Evolutionary conservation across 768 basidiomycete species (phyloP), one percentile per base, ranked within the genome.

Genomic region (Nevesoporus exiguus): DNA sequence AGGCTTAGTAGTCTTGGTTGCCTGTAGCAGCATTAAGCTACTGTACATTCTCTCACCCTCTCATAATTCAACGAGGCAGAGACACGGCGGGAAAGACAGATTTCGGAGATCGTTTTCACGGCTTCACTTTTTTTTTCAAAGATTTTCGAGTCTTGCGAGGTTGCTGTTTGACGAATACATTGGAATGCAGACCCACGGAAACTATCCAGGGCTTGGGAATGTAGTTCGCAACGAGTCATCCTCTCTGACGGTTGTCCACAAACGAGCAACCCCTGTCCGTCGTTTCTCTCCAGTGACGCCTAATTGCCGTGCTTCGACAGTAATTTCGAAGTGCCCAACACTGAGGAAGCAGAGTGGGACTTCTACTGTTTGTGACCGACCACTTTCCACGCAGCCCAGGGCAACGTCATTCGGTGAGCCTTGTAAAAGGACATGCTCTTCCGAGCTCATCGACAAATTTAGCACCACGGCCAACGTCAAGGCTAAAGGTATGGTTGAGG

Each of bases 321-420:
- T 61, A 19, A 83, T 61, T 51, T 77, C 75, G 55, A 90, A 93
- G 48, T 74, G 70, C 9, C 92, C 92, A 42, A 75, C 74, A 13
- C 88, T 78, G 19, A 93, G 77, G 69, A 95, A 91, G 61, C 86
- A 88, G 13, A 94, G 56, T 2, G 84, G 78, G 1, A 80, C 72
- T 42, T 83, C 78, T 5, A 84, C 61, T 33, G 78, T 74, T 31
- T 72, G 71, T 14, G 78, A 76, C 56, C 80, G 79, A 2, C 83
- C 86, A 21, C 70, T 69, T 41, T 76, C 75, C 46, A 95, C 65
- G n/a, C 74, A 74, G 3, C 89, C 89, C 4, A 93, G 57, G 3
- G 83, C 76, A 24, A 91, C 74, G 47, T 86, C 81, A 9, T 74
- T 74, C 24, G 81, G 71, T 15, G 79, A 70, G 3, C 92, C 91